These are phyloP conservation scores for Oryza rufipogon DNA, from an alignment of 176 grass and related monocot genomes.

Conservation along the genomic window DNA sequence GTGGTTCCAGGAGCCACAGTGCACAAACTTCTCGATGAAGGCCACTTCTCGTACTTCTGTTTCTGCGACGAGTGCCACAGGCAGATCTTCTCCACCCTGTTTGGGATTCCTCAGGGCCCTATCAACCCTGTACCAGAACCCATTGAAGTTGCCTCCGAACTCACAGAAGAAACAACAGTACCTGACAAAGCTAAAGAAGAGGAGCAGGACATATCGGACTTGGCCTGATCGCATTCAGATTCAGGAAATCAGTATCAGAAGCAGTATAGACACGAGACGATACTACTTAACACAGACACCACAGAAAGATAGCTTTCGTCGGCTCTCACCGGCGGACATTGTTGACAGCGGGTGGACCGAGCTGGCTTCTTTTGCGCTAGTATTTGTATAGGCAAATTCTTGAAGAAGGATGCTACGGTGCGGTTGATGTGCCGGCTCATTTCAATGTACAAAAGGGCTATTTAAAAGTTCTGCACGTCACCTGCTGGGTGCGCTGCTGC, in stretches of 20 bases:
- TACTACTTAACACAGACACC: slow-evolving; percentile 43
- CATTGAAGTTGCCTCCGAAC: slow-evolving; percentile 32
- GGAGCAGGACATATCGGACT: slow-evolving; percentile 46
- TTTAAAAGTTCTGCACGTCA: background rate
- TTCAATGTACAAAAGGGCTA: slow-evolving; percentile 38
- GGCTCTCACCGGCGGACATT: background rate
- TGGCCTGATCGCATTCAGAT: slow-evolving; percentile 39
- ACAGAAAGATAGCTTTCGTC: slow-evolving; percentile 41
- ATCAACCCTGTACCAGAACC: slow-evolving; percentile 33
- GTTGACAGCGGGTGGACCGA: background rate
- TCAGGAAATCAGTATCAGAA: slow-evolving; percentile 12
- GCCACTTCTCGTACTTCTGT: slow-evolving; percentile 96
- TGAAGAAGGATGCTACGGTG: background rate
- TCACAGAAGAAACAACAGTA: slow-evolving; percentile 41
- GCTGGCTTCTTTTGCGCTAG: background rate
- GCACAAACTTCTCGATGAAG: slow-evolving; percentile 75
- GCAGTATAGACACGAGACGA: slow-evolving; percentile 49
- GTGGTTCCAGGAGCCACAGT: slow-evolving; percentile 81
- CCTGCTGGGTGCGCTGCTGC: slow-evolving; percentile 38
- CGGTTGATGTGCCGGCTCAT: background rate
- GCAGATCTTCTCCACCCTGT: slow-evolving; percentile 93
- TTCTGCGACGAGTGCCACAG: slow-evolving; percentile 93
- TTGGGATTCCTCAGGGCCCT: slow-evolving; percentile 86
- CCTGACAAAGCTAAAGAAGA: slow-evolving; percentile 33
- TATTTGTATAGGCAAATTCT: slow-evolving; percentile 8